Conservation (phyloP, 495 filamentous ascomycete species). For the Hyaloscypha bicolor region DNA sequence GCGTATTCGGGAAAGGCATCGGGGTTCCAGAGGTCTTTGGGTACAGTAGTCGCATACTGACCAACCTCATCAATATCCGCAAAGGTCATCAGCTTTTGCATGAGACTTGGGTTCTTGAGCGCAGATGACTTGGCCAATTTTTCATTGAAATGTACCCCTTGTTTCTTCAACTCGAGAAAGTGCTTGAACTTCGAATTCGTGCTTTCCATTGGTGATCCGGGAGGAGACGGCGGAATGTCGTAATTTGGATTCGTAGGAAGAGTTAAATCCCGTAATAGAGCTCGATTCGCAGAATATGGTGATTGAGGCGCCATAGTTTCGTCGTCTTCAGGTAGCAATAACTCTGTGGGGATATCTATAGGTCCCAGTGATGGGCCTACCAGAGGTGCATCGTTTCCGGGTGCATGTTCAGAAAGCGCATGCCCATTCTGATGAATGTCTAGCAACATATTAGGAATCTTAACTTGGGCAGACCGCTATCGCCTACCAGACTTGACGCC, state of each 20-base stretch:
- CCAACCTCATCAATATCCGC: slow-evolving; percentile 67
- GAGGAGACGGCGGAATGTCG: slow-evolving; percentile 83
- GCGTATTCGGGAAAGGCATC: slow-evolving; percentile 66
- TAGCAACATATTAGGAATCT: neutral
- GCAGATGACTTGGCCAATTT: slow-evolving; percentile 71
- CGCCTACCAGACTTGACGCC: slow-evolving; percentile 15
- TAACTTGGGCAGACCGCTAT: neutral
- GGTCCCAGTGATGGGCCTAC: slow-evolving; percentile 44
- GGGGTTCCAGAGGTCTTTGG: slow-evolving; percentile 68
- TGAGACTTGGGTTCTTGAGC: slow-evolving; percentile 78
- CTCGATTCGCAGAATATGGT: slow-evolving; percentile 68
- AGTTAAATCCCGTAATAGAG: slow-evolving; percentile 76
- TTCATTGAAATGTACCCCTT: slow-evolving; percentile 89
- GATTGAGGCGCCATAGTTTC: slow-evolving; percentile 53
- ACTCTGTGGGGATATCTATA: slow-evolving; percentile 13
- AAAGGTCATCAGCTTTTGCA: slow-evolving; percentile 79
- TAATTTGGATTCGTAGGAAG: slow-evolving; percentile 79
- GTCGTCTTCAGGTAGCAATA: slow-evolving; percentile 24
- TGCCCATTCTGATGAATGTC: neutral
- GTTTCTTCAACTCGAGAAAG: slow-evolving; percentile 83
- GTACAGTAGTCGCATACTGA: slow-evolving; percentile 78
- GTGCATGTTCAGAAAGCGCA: neutral
- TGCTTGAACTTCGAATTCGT: slow-evolving; percentile 76
- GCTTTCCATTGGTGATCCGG: slow-evolving; percentile 62
- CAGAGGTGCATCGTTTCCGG: slow-evolving; percentile 43